Base-by-base conservation (phyloP, 1,284 basidiomycete species). In the Apiotrichum mycotoxinovorans region DNA sequence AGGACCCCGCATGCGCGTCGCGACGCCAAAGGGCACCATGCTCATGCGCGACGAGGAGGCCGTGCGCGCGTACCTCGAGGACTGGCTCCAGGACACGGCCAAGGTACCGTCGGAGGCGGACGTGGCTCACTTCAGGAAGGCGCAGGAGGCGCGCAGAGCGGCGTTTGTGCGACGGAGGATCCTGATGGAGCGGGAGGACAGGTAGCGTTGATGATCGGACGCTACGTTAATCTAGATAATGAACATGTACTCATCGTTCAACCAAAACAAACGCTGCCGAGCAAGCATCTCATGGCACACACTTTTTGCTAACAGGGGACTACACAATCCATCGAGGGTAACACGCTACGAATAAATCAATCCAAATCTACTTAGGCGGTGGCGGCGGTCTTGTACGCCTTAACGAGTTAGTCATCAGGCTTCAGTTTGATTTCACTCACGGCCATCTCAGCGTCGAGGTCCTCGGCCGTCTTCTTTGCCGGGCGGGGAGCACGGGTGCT, bases 401-500 rank as follows among this genome's bases (percentile, higher is more conserved):
- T 22, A 3, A 5, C 20, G 14, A 20, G 30, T 23, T 14, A 42
- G 18, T 22, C 40, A 20, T n/a, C n/a, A n/a, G n/a, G n/a, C n/a
- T n/a, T n/a, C n/a, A n/a, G 22, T 42, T 12, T 10, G 15, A 25
- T 30, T 33, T 4, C 15, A 89, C 91, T 84, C 87, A 87, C 74
- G 65, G 72, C 78, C 82, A 83, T 87, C 86, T 82, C 82, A 47
- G 81, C 87, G 80, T 75, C 84, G 64, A 79, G 81, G 72, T 78
- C 82, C 75, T 81, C 82, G 41, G 79, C 78, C 30, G 80, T 80
- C 76, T 82, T 82, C 66, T 78, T 75, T 26, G 80, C 78, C 30
- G 80, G 74, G n/a, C 77, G 71, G 52, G 77, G 68, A 23, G 61
- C 63, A 43, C 68, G 69, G 38, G 71, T 69, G 63, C 64, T 61